Percentiles rank a stretch among this genome's conserved stretches.
Conservation (phyloP, 2,329 filamentous ascomycete species). For the Colletotrichum filicis region DNA sequence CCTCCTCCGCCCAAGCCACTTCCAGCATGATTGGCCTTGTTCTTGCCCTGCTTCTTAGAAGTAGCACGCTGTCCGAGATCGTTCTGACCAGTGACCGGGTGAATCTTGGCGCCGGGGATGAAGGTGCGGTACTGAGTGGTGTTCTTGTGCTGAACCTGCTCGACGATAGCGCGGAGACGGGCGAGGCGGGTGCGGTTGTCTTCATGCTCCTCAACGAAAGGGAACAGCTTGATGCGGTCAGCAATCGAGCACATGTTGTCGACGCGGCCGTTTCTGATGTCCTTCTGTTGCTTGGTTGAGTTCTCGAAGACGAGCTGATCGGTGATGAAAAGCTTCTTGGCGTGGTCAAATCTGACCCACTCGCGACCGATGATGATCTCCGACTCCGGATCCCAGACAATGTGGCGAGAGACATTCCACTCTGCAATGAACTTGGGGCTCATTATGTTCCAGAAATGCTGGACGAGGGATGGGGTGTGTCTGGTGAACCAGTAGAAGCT, state of each 20-base stretch:
- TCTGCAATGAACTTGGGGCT: background rate
- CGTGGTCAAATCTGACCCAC: background rate
- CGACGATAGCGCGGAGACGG: background rate
- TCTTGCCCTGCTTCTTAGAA: background rate
- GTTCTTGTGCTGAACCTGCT: background rate
- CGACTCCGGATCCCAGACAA: background rate
- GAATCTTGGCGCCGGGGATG: background rate
- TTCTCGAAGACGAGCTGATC: constrained; percentile 21
- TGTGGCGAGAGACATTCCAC: constrained; percentile 1
- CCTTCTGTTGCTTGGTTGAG: constrained; percentile 13
- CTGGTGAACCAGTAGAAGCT: constrained; percentile 23
- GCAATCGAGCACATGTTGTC: constrained; percentile 7
- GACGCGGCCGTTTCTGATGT: constrained; percentile 18
- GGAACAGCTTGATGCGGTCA: background rate
- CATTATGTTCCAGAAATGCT: constrained; percentile 3
- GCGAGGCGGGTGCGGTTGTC: background rate
- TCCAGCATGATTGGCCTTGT: background rate
- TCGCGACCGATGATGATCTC: background rate
- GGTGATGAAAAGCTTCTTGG: constrained; percentile 14
- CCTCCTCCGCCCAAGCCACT: background rate
- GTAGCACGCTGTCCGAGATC: background rate
- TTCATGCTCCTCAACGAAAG: background rate
- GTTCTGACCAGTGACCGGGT: background rate
- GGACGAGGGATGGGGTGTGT: background rate
- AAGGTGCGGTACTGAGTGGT: background rate